phyloP scores from a whole-genome alignment of 2,329 filamentous ascomycete species.

The Venturia nashicola region DNA sequence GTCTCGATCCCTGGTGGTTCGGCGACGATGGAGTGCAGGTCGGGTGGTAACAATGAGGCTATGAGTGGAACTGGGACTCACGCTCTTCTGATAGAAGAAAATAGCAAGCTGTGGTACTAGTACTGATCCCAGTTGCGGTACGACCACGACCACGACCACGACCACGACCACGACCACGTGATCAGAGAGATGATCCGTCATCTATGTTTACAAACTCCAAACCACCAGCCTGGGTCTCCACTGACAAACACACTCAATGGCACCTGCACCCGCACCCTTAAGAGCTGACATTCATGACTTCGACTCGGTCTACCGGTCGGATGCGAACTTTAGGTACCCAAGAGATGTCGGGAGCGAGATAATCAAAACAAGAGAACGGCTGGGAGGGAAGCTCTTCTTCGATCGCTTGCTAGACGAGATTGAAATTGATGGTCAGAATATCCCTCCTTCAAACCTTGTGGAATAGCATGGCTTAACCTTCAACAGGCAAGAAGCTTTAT shows the following conservation, averaged over 20 bases:
- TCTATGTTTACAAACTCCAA: not conserved
- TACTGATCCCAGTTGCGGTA: too few species aligned
- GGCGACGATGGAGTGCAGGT: not conserved
- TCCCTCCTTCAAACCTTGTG: not conserved
- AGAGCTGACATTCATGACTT: not conserved
- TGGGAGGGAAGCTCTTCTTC: conserved; percentile 48
- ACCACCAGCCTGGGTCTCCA: not conserved
- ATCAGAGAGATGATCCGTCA: not conserved
- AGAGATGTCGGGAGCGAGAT: not conserved
- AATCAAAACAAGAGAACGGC: not conserved
- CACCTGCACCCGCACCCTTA: not conserved
- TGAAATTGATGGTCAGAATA: conserved; percentile 52
- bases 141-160: too few species aligned
- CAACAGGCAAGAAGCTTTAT: conserved; percentile 49
- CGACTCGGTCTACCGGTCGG: not conserved
- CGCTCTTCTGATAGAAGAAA: not conserved
- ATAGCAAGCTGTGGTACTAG: not conserved
- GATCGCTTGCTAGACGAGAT: conserved; percentile 63
- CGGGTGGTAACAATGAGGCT: not conserved
- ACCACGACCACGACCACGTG: not conserved
- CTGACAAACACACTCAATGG: not conserved
- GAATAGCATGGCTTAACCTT: not conserved
- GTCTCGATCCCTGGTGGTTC: not conserved
- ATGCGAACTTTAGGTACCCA: not conserved
- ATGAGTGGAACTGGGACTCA: too few species aligned